phyloP scores from a whole-genome alignment of 768 basidiomycete genomes.

The Podaxis sp. region DNA sequence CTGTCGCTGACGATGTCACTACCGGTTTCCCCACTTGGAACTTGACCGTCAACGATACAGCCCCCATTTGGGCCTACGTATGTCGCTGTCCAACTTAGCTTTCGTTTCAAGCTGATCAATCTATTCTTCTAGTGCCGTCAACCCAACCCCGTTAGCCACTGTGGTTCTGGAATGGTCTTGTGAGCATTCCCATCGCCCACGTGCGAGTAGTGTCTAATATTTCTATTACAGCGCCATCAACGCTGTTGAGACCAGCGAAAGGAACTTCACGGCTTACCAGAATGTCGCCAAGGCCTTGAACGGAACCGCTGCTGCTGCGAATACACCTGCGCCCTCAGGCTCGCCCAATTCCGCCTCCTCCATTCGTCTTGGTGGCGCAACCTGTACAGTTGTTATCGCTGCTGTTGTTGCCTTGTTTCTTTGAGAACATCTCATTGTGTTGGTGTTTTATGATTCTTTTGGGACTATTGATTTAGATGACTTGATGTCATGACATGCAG shows the following conservation, averaged over 20 bases:
- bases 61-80: constrained; percentile 58
- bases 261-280: constrained; percentile 58
- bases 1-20: constrained; percentile 42
- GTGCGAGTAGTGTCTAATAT: background rate
- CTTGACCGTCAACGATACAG: constrained; percentile 55
- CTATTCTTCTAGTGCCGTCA: constrained; percentile 37
- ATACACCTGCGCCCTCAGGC: constrained; percentile 22
- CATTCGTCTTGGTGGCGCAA: constrained; percentile 31
- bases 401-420: constrained; percentile 33
- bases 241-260: constrained; percentile 44
- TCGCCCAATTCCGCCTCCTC: constrained; percentile 30
- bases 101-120: background rate
- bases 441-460: constrained; percentile 22
- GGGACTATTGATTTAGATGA: constrained; percentile 21
- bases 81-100: constrained; percentile 16
- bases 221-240: constrained; percentile 47
- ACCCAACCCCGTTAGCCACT: constrained; percentile 36
- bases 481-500: constrained; percentile 13
- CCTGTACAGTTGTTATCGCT: constrained; percentile 26
- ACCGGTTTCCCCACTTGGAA: constrained; percentile 50
- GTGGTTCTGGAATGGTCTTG: constrained; percentile 57
- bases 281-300: constrained; percentile 52
- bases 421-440: constrained; percentile 20
- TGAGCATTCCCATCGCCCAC: constrained; percentile 22
- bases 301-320: constrained; percentile 42